Percentiles rank a stretch among this genome's conserved stretches.
Evolutionary conservation across 306 rosid genomes (phyloP).

Genomic region (Quercus dentata): DNA sequence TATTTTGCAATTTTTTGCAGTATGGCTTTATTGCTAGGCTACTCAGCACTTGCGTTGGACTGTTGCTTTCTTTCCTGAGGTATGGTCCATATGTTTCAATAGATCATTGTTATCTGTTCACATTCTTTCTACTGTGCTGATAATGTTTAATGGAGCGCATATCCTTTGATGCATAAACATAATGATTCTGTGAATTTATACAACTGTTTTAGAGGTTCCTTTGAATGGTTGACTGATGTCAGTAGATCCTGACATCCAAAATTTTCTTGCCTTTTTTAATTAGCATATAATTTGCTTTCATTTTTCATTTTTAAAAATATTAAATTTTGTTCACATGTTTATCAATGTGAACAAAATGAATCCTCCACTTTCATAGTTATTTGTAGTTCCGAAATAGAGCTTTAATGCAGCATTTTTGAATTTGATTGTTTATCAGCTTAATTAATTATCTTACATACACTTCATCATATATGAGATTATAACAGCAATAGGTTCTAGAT

Average conservation of each 20-base stretch:
- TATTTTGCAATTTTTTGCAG: conserved; percentile 44
- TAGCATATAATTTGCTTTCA: conserved; percentile 8
- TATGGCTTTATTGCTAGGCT: conserved; percentile 97
- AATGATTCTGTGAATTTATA: background rate
- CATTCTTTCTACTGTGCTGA: background rate
- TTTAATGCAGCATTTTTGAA: background rate
- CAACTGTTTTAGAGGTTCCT: background rate
- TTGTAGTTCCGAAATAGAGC: background rate
- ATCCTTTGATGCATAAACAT: background rate
- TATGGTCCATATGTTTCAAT: conserved; percentile 28
- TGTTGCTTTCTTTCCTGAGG: conserved; percentile 97
- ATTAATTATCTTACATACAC: background rate
- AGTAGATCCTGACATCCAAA: background rate
- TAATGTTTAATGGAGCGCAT: background rate
- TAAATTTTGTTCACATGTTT: background rate
- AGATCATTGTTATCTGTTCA: conserved; percentile 12
- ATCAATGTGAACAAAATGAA: background rate
- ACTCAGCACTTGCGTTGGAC: conserved; percentile 95
- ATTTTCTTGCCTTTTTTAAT: background rate
- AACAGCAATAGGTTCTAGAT: background rate
- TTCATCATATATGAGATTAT: background rate
- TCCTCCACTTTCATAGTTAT: background rate
- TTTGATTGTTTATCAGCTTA: background rate
- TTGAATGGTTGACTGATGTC: background rate
- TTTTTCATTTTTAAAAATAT: background rate